Evolutionary conservation across 352 stramenopile genomes (phyloP).

Genomic region (Phytopythium litorale): DNA sequence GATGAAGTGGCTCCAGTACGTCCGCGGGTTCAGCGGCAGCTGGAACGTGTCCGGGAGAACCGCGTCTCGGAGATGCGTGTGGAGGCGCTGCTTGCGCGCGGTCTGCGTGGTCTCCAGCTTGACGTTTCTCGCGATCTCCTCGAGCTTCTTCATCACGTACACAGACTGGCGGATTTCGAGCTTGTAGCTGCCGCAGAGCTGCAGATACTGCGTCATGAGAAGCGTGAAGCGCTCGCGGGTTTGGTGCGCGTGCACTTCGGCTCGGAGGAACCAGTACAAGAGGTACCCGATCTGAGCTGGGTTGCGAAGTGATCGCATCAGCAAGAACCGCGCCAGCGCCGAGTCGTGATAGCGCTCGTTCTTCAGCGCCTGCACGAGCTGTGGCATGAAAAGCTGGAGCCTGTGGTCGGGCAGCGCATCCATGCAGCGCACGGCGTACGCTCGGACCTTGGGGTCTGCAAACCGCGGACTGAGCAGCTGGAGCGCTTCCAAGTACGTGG

Average conservation of each 20-base stretch:
- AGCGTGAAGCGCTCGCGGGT: conserved; percentile 64
- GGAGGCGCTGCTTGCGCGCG: conserved; percentile 48
- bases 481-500: conserved; percentile 81
- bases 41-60: conserved; percentile 86
- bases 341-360: conserved; percentile 85
- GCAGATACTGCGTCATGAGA: conserved; percentile 76
- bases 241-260: conserved; percentile 61
- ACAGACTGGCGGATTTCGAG: conserved; percentile 88
- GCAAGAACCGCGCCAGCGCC: conserved; percentile 66
- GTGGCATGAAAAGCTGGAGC: conserved; percentile 81
- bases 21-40: conserved; percentile 82
- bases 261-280: conserved; percentile 80
- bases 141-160: conserved; percentile 91
- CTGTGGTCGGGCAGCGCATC: conserved; percentile 84
- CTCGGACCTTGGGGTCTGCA: conserved; percentile 90
- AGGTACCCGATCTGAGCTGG: conserved; percentile 77
- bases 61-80: conserved; percentile 41
- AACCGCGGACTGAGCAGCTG: conserved; percentile 85
- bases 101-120: conserved; percentile 43
- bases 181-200: conserved; percentile 86
- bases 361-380: conserved; percentile 84
- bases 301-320: conserved; percentile 73
- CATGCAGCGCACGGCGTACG: conserved; percentile 89
- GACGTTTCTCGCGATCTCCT: conserved; percentile 63
- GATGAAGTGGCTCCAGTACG: conserved; percentile 76